Conservation (phyloP, 1,284 basidiomycete species). For the Cutaneotrichosporon sp. region DNA sequence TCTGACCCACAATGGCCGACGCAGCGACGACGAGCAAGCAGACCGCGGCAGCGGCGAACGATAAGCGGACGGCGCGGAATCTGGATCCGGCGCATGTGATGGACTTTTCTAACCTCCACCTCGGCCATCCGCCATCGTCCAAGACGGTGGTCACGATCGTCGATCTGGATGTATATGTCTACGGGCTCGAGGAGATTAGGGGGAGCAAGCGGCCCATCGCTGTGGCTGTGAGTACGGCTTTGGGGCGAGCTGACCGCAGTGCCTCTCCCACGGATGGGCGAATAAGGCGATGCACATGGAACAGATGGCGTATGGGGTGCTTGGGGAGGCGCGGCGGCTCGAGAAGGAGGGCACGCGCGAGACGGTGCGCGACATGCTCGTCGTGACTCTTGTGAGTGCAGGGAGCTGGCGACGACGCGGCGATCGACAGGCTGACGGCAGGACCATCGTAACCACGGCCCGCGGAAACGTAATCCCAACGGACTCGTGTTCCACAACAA, state of each 20-base stretch:
- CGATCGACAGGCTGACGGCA: slow-evolving; percentile 35
- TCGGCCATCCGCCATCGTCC: slow-evolving; percentile 18
- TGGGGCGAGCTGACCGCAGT: slow-evolving; percentile 16
- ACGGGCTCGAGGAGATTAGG: slow-evolving; percentile 40
- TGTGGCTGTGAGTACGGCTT: slow-evolving; percentile 30
- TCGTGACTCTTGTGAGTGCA: slow-evolving; percentile 44
- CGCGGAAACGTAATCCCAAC: slow-evolving; percentile 54
- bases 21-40: too few species aligned
- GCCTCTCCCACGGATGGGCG: slow-evolving; percentile 38
- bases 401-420: too few species aligned
- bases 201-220: slow-evolving; percentile 25
- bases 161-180: slow-evolving; percentile 38
- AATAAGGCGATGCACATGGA: slow-evolving; percentile 33
- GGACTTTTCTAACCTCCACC: slow-evolving; percentile 32
- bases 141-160: slow-evolving; percentile 23
- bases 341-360: slow-evolving; percentile 9
- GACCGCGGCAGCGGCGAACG: background rate
- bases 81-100: slow-evolving; percentile 17
- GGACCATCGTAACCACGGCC: slow-evolving; percentile 76
- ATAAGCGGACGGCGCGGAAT: background rate
- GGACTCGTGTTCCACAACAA: slow-evolving; percentile 63
- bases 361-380: slow-evolving; percentile 35
- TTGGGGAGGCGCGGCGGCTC: slow-evolving; percentile 24
- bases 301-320: slow-evolving; percentile 33
- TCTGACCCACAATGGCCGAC: too few species aligned